phyloP scores from a whole-genome alignment of 1,139 yeast genomes.

The Ashbya aceris region DNA sequence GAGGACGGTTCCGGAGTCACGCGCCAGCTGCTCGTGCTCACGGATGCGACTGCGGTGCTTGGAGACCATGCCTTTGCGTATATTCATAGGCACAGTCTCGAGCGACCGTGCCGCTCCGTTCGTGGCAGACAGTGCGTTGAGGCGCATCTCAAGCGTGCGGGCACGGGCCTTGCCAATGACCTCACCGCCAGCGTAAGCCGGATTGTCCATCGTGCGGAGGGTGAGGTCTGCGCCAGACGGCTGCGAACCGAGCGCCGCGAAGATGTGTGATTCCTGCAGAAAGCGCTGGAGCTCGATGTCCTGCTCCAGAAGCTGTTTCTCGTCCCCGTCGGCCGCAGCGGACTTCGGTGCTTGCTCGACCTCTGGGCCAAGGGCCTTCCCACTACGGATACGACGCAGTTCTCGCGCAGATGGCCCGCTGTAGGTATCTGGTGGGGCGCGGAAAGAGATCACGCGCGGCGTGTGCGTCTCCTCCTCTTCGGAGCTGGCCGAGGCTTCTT shows the following conservation, averaged over 20 bases:
- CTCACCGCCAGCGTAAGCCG: slow-evolving; percentile 40
- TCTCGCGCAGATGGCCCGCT: slow-evolving; percentile 36
- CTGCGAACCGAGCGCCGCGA: slow-evolving; percentile 40
- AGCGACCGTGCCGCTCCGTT: slow-evolving; percentile 39
- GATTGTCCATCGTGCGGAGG: slow-evolving; percentile 41
- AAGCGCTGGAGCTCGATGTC: slow-evolving; percentile 79
- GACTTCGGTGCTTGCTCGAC: slow-evolving; percentile 8
- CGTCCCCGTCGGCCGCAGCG: slow-evolving; percentile 27
- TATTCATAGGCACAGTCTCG: slow-evolving; percentile 80
- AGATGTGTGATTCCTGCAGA: slow-evolving; percentile 75
- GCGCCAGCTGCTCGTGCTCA: slow-evolving; percentile 66
- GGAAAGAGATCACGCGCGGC: slow-evolving; percentile 41
- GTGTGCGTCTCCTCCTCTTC: neutral
- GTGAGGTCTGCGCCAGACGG: slow-evolving; percentile 74
- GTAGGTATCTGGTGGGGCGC: slow-evolving; percentile 22
- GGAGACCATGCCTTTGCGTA: slow-evolving; percentile 74
- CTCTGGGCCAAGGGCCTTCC: slow-evolving; percentile 26
- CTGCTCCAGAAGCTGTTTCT: slow-evolving; percentile 22
- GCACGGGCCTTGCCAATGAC: slow-evolving; percentile 76
- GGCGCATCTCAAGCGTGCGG: slow-evolving; percentile 61
- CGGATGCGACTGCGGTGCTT: slow-evolving; percentile 44
- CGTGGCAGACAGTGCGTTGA: slow-evolving; percentile 44
- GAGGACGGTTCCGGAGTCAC: slow-evolving; percentile 78
- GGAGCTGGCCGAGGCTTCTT: neutral
- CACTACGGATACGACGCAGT: slow-evolving; percentile 34